Conservation (phyloP, 2,329 filamentous ascomycete species). For the Calonectria honghensis region DNA sequence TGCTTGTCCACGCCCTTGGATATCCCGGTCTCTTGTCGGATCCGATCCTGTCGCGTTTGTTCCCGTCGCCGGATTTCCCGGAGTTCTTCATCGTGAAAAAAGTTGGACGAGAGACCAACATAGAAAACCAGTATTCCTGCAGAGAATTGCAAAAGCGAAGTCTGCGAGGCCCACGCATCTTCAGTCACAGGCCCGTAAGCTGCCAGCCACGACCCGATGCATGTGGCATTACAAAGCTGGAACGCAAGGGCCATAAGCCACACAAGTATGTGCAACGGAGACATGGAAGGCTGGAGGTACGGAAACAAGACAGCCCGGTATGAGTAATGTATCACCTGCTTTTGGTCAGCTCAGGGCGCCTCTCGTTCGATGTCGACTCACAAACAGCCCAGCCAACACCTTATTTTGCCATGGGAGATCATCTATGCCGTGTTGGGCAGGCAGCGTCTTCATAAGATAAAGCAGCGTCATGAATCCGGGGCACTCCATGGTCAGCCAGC, state of each 20-base stretch:
- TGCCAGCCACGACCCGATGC: constrained; percentile 86
- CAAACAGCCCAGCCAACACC: constrained; percentile 82
- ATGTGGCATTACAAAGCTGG: constrained; percentile 87
- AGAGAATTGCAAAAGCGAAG: constrained; percentile 68
- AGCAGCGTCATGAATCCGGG: constrained; percentile 85
- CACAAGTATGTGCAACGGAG: constrained; percentile 85
- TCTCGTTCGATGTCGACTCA: constrained; percentile 56
- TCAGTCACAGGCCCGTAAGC: constrained; percentile 84
- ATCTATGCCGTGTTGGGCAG: constrained; percentile 72
- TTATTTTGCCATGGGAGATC: constrained; percentile 86
- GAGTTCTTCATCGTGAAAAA: constrained; percentile 92
- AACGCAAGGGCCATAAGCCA: constrained; percentile 80
- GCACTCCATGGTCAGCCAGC: constrained; percentile 92
- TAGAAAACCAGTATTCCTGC: constrained; percentile 85
- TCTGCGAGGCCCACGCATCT: constrained; percentile 66
- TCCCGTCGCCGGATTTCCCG: constrained; percentile 88
- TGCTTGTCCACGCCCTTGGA: constrained; percentile 76
- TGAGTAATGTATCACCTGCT: constrained; percentile 86
- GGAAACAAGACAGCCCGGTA: constrained; percentile 92
- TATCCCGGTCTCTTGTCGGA: constrained; percentile 55
- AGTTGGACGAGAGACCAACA: constrained; percentile 85
- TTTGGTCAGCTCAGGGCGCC: constrained; percentile 31
- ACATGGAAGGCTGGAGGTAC: constrained; percentile 92
- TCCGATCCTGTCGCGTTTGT: constrained; percentile 70
- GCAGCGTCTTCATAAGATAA: constrained; percentile 85